Conservation (phyloP, 306 rosid species). For the Pueraria montana region DNA sequence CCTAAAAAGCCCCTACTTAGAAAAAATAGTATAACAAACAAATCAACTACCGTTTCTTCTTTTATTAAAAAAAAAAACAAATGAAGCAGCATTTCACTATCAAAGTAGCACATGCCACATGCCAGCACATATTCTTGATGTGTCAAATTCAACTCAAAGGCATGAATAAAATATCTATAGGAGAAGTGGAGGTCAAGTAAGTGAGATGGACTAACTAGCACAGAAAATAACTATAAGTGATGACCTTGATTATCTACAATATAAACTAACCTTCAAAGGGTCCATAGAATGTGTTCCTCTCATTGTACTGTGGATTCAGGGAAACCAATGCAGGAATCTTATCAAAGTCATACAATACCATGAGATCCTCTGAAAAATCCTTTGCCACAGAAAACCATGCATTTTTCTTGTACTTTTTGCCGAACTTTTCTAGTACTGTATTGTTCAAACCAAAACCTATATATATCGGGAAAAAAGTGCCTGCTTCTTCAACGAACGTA, state of each 20-base stretch:
- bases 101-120: slow-evolving; percentile 6
- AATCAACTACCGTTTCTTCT: background rate
- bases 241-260: slow-evolving; percentile 28
- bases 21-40: background rate
- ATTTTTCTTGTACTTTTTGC: slow-evolving; percentile 78
- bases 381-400: slow-evolving; percentile 98
- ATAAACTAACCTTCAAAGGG: slow-evolving; percentile 90
- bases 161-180: background rate
- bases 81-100: slow-evolving; percentile 21
- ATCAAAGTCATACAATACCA: slow-evolving; percentile 84
- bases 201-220: slow-evolving; percentile 3
- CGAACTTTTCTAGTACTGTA: slow-evolving; percentile 67
- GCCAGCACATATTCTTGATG: slow-evolving; percentile 17
- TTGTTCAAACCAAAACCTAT: slow-evolving; percentile 86
- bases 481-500: slow-evolving; percentile 75
- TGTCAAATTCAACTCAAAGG: slow-evolving; percentile 27
- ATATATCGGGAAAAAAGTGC: slow-evolving; percentile 78
- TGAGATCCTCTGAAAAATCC: slow-evolving; percentile 89
- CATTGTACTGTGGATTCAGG: slow-evolving; percentile 74
- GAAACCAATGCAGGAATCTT: slow-evolving; percentile 93
- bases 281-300: slow-evolving; percentile 83
- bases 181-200: background rate
- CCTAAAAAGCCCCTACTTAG: slow-evolving; percentile 6
- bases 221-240: slow-evolving; percentile 31
- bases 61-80: background rate